Base-by-base conservation (phyloP, 1,139 yeast species). In the Hyphopichia pseudoburtonii region DNA sequence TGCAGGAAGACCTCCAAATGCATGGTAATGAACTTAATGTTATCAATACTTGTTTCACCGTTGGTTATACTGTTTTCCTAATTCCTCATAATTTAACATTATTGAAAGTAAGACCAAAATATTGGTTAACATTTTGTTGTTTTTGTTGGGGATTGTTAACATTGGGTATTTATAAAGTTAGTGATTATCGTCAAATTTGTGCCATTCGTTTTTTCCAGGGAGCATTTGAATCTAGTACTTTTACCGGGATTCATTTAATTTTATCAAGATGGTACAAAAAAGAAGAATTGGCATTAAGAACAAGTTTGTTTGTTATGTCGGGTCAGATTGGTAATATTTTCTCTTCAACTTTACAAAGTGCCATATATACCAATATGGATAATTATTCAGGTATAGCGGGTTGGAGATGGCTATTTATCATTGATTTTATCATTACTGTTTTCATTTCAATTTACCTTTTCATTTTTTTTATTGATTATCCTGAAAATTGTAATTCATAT, bases 11-110 rank as follows among this genome's bases (percentile, higher is more conserved):
- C 33, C 48, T 80, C 34, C 52, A 63, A 3, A 64, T 81, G 67
- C 47, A 56, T n/a, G 80, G 80, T 14, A 65, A 78, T 44, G 62
- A 67, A 33, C 61, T 61, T 41, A 78, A 77, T 45, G 45, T 70
- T 22, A 68, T 78, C 36, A 73, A 75, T 43, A 77, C 85, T 0
- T 69, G 76, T 34, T 80, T 79, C 54, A 76, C 77, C 9, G 73
- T 79, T 5, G 86, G 86, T 2, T 80, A 78, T 52, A 70, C 76
- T 18, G 62, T 80, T 12, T 79, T 80, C 4, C 70, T 78, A 65
- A 55, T 81, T 28, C 86, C 86, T 1, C 72, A 77, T 44, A 77
- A 78, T 49, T 48, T 75, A 49, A 66, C 75, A 34, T 55, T 80
- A 17, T 55, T 78, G 39, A 70, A 66, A 39, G 64, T 78, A 1